Percentiles rank a stretch among this genome's conserved stretches.
Evolutionary conservation across 2,329 filamentous ascomycete species (phyloP).

Genomic region (Plectosphaerella sp.): DNA sequence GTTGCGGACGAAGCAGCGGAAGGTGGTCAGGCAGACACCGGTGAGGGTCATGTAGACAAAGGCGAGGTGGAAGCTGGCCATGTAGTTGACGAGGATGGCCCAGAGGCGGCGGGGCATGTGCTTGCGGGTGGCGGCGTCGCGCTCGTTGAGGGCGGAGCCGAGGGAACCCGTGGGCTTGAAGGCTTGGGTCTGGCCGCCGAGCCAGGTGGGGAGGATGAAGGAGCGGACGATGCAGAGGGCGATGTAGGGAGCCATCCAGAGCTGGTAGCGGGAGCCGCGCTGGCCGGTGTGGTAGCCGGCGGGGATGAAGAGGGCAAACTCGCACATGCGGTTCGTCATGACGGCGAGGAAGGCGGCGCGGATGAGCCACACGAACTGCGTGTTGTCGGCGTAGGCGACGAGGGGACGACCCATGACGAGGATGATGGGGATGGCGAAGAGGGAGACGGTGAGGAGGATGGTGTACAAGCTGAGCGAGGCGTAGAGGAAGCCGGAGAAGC

Average conservation of each 20-base stretch:
- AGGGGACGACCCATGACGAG: slow-evolving; percentile 52
- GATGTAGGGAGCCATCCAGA: slow-evolving; percentile 62
- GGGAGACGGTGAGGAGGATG: slow-evolving; percentile 46
- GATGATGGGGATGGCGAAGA: slow-evolving; percentile 56
- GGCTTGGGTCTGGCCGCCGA: slow-evolving; percentile 52
- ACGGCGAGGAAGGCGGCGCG: slow-evolving; percentile 48
- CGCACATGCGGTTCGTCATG: slow-evolving; percentile 48
- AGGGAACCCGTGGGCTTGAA: slow-evolving; percentile 60
- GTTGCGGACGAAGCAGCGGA: slow-evolving; percentile 39
- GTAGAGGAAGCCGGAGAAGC: slow-evolving; percentile 56
- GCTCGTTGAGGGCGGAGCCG: slow-evolving; percentile 52
- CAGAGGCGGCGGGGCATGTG: slow-evolving; percentile 49
- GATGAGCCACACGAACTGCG: slow-evolving; percentile 55
- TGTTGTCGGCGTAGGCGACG: slow-evolving; percentile 47
- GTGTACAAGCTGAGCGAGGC: slow-evolving; percentile 52
- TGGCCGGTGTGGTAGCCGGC: slow-evolving; percentile 56
- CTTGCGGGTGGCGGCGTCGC: slow-evolving; percentile 45
- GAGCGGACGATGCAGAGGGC: slow-evolving; percentile 52
- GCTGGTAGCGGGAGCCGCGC: slow-evolving; percentile 48
- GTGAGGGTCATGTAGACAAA: slow-evolving; percentile 51
- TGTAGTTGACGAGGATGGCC: slow-evolving; percentile 51
- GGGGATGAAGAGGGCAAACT: slow-evolving; percentile 54
- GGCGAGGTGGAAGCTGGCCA: slow-evolving; percentile 48
- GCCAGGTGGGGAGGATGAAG: slow-evolving; percentile 54
- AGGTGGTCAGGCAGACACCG: slow-evolving; percentile 44